Conservation (phyloP, 306 rosid species). For the Hippophae tibetana region DNA sequence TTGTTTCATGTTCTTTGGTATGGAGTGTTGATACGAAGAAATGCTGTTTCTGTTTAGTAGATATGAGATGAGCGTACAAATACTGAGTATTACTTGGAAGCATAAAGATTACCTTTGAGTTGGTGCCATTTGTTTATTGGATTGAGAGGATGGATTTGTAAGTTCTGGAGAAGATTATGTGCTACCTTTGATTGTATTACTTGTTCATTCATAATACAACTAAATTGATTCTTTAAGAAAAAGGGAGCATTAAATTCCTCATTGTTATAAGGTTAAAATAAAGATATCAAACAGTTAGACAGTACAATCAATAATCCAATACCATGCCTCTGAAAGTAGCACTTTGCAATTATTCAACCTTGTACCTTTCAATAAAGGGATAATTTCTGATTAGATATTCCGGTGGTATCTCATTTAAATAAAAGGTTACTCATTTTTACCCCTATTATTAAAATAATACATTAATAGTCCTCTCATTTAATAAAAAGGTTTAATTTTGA, state of each 20-base stretch:
- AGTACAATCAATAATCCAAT: too few relatives aligned
- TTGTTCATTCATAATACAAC: constrained; percentile 15
- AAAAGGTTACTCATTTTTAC: too few relatives aligned
- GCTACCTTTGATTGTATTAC: constrained; percentile 18
- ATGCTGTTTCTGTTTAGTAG: neutral
- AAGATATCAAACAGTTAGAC: too few relatives aligned
- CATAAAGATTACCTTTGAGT: neutral
- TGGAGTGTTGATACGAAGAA: constrained; percentile 26
- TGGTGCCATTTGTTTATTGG: constrained; percentile 10
- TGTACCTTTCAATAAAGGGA: too few relatives aligned
- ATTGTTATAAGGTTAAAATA: too few relatives aligned
- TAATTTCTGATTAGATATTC: too few relatives aligned
- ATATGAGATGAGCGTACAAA: constrained; percentile 4
- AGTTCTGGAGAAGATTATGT: constrained; percentile 13
- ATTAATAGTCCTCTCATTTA: too few relatives aligned
- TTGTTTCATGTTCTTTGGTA: constrained; percentile 14
- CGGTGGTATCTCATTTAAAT: too few relatives aligned
- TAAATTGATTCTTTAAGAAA: constrained; percentile 9
- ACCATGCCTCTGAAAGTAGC: too few relatives aligned
- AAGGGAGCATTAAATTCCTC: neutral
- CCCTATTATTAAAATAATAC: too few relatives aligned
- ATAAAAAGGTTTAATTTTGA: too few relatives aligned
- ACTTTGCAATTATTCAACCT: too few relatives aligned
- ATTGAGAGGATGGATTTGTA: constrained; percentile 27
- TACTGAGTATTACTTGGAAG: constrained; percentile 11